These are phyloP conservation scores for Kondoa subrosea DNA, from an alignment of 768 basidiomycete species.

Conservation along the genomic window DNA sequence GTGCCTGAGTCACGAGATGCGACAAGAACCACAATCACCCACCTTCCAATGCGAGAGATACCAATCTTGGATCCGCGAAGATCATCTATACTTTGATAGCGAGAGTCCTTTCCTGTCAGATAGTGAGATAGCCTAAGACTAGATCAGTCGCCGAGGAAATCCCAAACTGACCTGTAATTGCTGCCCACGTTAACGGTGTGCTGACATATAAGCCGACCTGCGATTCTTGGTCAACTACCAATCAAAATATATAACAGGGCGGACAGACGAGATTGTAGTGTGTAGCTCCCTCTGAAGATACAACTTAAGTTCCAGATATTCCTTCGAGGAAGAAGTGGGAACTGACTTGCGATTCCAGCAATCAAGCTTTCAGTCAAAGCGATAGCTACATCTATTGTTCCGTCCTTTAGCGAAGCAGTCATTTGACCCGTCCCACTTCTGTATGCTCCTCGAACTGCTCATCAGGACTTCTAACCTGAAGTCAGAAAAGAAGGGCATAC, in stretches of 20 bases:
- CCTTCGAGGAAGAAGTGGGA: neutral
- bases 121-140: neutral
- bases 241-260: neutral
- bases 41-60: conserved; percentile 77
- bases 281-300: conserved; percentile 41
- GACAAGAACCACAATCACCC: conserved; percentile 14
- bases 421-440: conserved; percentile 35
- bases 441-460: no score
- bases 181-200: conserved; percentile 70
- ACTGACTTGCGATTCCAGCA: conserved; percentile 64
- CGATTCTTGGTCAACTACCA: neutral
- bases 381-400: conserved; percentile 27
- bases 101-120: conserved; percentile 52
- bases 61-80: conserved; percentile 68
- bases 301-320: neutral
- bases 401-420: conserved; percentile 32
- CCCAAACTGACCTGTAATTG: conserved; percentile 10
- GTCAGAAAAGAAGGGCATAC: conserved; percentile 38
- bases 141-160: neutral
- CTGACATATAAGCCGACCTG: conserved; percentile 61
- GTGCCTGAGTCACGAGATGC: neutral
- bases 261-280: conserved; percentile 60
- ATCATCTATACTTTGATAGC: conserved; percentile 53
- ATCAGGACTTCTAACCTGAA: neutral
- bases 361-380: conserved; percentile 81